Percentiles rank a stretch among this genome's conserved stretches.
These are phyloP conservation scores for Macrolepiota fuliginosa DNA, from an alignment of 768 basidiomycete genomes.

Conservation along the genomic window DNA sequence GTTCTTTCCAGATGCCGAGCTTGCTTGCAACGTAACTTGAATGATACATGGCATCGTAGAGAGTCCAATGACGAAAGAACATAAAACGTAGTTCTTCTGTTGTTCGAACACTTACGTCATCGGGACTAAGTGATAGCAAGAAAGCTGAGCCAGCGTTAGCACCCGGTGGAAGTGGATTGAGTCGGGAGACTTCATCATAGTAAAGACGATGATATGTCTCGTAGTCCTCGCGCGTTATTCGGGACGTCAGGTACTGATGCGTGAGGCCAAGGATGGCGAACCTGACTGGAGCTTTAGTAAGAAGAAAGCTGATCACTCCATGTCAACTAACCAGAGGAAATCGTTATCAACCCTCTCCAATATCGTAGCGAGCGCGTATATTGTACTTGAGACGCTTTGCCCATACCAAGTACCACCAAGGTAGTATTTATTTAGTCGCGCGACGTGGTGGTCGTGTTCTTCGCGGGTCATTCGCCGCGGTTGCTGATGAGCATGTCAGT, in stretches of 20 bases:
- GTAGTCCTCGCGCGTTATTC: slow-evolving; percentile 85
- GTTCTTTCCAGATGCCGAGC: slow-evolving; percentile 95
- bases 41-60: slow-evolving; percentile 98
- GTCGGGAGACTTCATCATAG: slow-evolving; percentile 88
- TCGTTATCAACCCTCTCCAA: slow-evolving; percentile 93
- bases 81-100: slow-evolving; percentile 93
- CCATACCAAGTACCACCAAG: slow-evolving; percentile 81
- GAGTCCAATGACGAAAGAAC: slow-evolving; percentile 94
- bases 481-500: slow-evolving; percentile 28
- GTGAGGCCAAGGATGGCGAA: slow-evolving; percentile 92
- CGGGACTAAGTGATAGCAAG: slow-evolving; percentile 61
- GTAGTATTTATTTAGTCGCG: slow-evolving; percentile 79
- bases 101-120: slow-evolving; percentile 79
- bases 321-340: slow-evolving; percentile 70
- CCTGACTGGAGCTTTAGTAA: slow-evolving; percentile 40
- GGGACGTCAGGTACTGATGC: slow-evolving; percentile 84
- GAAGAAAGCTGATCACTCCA: neutral
- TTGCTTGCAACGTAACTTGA: slow-evolving; percentile 95
- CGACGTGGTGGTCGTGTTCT: slow-evolving; percentile 61
- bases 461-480: slow-evolving; percentile 65
- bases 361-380: slow-evolving; percentile 88
- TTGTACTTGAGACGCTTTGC: slow-evolving; percentile 84
- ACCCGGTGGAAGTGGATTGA: slow-evolving; percentile 60
- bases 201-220: slow-evolving; percentile 79
- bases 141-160: slow-evolving; percentile 30